Evolutionary conservation across 805 yeast genomes (phyloP).

Genomic region (Candida sithepensis): DNA sequence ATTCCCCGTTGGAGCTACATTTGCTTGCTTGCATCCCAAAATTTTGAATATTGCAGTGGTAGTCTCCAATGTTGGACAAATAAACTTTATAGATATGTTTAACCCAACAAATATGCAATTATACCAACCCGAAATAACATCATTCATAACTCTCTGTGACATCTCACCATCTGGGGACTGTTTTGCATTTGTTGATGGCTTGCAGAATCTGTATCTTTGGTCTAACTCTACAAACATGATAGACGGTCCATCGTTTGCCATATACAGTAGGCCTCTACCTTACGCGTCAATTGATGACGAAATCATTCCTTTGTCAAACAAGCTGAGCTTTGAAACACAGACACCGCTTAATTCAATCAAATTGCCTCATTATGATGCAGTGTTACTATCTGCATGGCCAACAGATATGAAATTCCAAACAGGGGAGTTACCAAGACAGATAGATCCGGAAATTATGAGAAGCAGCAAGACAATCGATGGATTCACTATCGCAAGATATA

Average conservation of each 20-base stretch:
- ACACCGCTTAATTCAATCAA: slow-evolving; percentile 73
- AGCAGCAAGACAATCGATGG: slow-evolving; percentile 35
- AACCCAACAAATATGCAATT: slow-evolving; percentile 68
- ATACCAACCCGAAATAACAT: slow-evolving; percentile 59
- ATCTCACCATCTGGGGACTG: slow-evolving; percentile 73
- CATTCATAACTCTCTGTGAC: slow-evolving; percentile 47
- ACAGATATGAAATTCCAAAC: slow-evolving; percentile 54
- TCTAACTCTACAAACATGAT: slow-evolving; percentile 43
- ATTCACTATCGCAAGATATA: slow-evolving; percentile 46
- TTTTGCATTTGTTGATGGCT: slow-evolving; percentile 63
- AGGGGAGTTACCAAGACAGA: slow-evolving; percentile 52
- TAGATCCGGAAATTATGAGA: slow-evolving; percentile 46
- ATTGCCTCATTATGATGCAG: slow-evolving; percentile 79
- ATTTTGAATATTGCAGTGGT: slow-evolving; percentile 72
- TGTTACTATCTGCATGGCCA: slow-evolving; percentile 80
- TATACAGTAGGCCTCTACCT: slow-evolving; percentile 45
- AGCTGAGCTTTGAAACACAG: slow-evolving; percentile 38
- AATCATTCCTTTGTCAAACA: slow-evolving; percentile 26
- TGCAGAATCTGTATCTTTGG: slow-evolving; percentile 67
- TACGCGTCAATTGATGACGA: slow-evolving; percentile 43
- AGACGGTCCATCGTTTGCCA: slow-evolving; percentile 33
- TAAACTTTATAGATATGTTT: slow-evolving; percentile 79
- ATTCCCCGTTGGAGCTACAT: slow-evolving; percentile 86
- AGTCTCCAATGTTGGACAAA: slow-evolving; percentile 73
- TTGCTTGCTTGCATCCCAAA: slow-evolving; percentile 81